phyloP scores from a whole-genome alignment of 805 yeast genomes.

The Metschnikowia dekortorum region DNA sequence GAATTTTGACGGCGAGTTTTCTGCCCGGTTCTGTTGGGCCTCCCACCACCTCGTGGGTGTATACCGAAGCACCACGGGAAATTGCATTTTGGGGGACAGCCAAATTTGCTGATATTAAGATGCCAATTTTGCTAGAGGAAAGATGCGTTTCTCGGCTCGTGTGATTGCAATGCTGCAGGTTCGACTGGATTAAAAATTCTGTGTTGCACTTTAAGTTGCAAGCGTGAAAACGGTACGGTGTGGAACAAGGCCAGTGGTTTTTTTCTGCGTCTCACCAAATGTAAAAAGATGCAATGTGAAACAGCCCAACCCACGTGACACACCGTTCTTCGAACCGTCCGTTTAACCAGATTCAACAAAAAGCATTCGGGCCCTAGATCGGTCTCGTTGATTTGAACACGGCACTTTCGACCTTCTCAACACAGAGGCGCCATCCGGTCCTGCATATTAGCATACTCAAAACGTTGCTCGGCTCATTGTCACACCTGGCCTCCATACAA shows the following conservation, averaged over 20 bases:
- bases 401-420: background rate
- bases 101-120: background rate
- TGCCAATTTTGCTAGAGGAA: background rate
- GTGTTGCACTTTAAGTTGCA: slow-evolving; percentile 1
- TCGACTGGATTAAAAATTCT: background rate
- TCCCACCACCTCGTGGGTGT: slow-evolving; percentile 16
- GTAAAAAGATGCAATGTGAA: background rate
- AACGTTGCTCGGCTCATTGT: background rate
- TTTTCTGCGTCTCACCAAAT: slow-evolving; percentile 4
- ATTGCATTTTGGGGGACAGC: background rate
- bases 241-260: slow-evolving; percentile 1
- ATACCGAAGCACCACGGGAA: slow-evolving; percentile 12
- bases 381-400: background rate
- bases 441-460: background rate
- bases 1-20: slow-evolving; percentile 7
- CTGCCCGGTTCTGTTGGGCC: background rate
- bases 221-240: background rate
- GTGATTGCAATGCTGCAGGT: background rate
- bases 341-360: background rate
- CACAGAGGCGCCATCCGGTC: background rate
- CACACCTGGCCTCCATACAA: background rate
- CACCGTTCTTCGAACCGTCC: background rate
- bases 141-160: background rate
- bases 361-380: background rate
- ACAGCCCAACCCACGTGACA: background rate